Evolutionary conservation across 2,329 filamentous ascomycete genomes (phyloP).

Genomic region (Penicillium sp.): DNA sequence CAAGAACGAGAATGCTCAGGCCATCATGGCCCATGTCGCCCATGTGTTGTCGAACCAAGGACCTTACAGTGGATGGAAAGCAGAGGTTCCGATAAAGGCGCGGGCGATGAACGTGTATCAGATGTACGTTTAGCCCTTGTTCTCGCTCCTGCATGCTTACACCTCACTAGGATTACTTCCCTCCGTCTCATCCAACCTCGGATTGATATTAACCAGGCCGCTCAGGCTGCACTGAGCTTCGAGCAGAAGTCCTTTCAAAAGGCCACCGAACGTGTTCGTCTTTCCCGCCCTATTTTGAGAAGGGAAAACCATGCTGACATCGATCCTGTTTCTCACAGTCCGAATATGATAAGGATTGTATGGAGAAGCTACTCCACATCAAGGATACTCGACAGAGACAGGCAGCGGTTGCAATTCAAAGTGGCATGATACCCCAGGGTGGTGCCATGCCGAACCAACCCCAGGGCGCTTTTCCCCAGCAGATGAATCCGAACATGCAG

Average conservation of each 20-base stretch:
- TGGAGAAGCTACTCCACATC: conserved; percentile 46
- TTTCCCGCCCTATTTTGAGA: not conserved
- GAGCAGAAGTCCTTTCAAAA: conserved; percentile 47
- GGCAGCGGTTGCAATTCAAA: conserved; percentile 38
- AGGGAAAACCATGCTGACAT: conserved; percentile 3
- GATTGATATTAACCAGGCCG: conserved; percentile 37
- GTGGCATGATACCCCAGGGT: conserved; percentile 39
- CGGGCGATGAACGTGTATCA: conserved; percentile 45
- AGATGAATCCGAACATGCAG: conserved; percentile 53
- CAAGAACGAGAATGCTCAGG: conserved; percentile 36
- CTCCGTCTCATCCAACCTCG: conserved; percentile 47
- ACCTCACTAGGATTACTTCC: conserved; percentile 41
- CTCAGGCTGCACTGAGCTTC: conserved; percentile 44
- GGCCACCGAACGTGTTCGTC: conserved; percentile 34
- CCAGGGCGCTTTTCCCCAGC: conserved; percentile 48
- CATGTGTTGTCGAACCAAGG: conserved; percentile 42
- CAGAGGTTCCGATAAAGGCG: conserved; percentile 39
- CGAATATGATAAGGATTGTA: conserved; percentile 46
- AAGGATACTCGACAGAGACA: conserved; percentile 46
- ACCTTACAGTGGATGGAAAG: conserved; percentile 46
- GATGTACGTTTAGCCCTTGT: conserved; percentile 35
- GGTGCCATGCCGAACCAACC: conserved; percentile 41
- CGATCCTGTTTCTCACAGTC: conserved; percentile 23
- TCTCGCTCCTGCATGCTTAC: conserved; percentile 7
- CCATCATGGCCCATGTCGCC: conserved; percentile 40